phyloP scores from a whole-genome alignment of 2,329 filamentous ascomycete species.

The Talaromyces sp. region DNA sequence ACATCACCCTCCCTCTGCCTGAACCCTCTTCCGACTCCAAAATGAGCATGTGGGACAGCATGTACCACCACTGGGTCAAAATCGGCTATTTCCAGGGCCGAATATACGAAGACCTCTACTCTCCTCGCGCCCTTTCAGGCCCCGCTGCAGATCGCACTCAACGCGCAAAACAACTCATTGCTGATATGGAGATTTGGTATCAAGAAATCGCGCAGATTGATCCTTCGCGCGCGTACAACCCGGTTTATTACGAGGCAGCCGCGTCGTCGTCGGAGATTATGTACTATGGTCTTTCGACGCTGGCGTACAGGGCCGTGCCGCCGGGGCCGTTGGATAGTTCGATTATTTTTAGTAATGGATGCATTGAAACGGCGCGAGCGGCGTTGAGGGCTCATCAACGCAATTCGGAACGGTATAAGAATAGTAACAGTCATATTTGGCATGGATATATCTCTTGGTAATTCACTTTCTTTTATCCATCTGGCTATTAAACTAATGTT shows the following conservation, averaged over 20 bases:
- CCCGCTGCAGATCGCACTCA: conserved; percentile 21
- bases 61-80: conserved; percentile 51
- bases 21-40: conserved; percentile 16
- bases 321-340: conserved; percentile 18
- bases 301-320: conserved; percentile 37
- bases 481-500: not conserved
- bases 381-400: conserved; percentile 29
- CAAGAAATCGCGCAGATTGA: conserved; percentile 13
- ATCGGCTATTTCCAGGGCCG: conserved; percentile 53
- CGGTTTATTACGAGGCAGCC: conserved; percentile 20
- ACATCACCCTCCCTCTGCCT: conserved; percentile 48
- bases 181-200: conserved; percentile 13
- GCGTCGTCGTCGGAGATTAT: conserved; percentile 29
- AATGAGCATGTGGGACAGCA: conserved; percentile 34
- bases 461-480: not conserved
- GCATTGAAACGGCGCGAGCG: conserved; percentile 30
- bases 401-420: conserved; percentile 12
- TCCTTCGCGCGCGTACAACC: conserved; percentile 12
- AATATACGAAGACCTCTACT: conserved; percentile 55
- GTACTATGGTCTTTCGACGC: conserved; percentile 29
- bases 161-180: conserved; percentile 8
- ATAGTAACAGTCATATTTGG: conserved; percentile 13
- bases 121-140: conserved; percentile 25
- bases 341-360: conserved; percentile 29
- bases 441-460: conserved; percentile 14